Conservation (phyloP, 1,139 yeast genomes). For the Suhomyces chickasaworum region DNA sequence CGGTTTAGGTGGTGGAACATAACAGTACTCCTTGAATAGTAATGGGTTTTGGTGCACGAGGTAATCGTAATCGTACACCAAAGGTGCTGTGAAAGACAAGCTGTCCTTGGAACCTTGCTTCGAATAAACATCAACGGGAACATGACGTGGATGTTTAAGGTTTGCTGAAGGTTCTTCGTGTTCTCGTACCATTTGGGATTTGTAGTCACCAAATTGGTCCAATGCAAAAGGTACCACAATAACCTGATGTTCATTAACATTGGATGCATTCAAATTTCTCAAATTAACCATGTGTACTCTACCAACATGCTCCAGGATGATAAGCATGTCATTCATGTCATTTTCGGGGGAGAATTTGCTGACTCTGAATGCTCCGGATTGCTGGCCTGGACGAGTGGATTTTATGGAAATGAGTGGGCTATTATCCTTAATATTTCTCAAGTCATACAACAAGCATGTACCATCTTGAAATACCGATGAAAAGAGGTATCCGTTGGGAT, state of each 20-base stretch:
- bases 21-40: slow-evolving; percentile 41
- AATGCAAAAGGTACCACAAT: slow-evolving; percentile 54
- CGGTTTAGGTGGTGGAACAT: slow-evolving; percentile 29
- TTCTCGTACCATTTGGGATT: slow-evolving; percentile 8
- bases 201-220: slow-evolving; percentile 42
- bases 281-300: slow-evolving; percentile 82
- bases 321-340: slow-evolving; percentile 72
- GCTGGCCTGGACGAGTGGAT: slow-evolving; percentile 64
- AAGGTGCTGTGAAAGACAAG: slow-evolving; percentile 38
- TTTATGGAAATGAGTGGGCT: slow-evolving; percentile 55
- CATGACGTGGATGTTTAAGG: not conserved
- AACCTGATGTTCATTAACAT: slow-evolving; percentile 64
- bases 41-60: slow-evolving; percentile 42
- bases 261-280: slow-evolving; percentile 51
- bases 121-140: slow-evolving; percentile 18
- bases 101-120: not conserved
- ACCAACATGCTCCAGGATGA: slow-evolving; percentile 82
- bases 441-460: slow-evolving; percentile 70
- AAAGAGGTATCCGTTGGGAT: slow-evolving; percentile 69
- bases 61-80: slow-evolving; percentile 49
- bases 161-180: slow-evolving; percentile 7
- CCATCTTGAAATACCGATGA: slow-evolving; percentile 89
- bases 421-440: slow-evolving; percentile 51
- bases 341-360: slow-evolving; percentile 62
- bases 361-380: slow-evolving; percentile 61